These are phyloP conservation scores for Podaxis mareebaensis DNA, from an alignment of 768 basidiomycete genomes.

Conservation along the genomic window DNA sequence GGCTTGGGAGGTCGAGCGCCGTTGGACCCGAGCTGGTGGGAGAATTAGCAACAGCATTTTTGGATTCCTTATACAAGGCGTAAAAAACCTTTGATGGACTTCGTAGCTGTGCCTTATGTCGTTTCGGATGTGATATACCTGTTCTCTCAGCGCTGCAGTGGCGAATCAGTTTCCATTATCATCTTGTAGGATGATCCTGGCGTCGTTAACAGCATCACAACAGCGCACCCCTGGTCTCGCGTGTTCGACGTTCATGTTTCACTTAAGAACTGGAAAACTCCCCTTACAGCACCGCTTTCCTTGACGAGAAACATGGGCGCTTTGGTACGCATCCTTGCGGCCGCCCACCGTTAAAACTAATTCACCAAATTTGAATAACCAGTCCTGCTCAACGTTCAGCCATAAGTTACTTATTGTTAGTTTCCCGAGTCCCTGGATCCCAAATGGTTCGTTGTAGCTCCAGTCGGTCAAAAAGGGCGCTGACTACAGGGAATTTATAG, in stretches of 20 bases:
- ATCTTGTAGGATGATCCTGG: no score
- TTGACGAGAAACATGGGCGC: no score
- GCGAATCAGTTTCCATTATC: not conserved
- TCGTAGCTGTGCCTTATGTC: not conserved
- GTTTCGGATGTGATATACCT: not conserved
- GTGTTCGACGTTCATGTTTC: no score
- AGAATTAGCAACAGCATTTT: conserved; percentile 73
- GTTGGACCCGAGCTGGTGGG: conserved; percentile 82
- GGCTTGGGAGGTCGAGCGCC: conserved; percentile 79
- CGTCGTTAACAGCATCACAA: no score
- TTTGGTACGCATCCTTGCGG: no score
- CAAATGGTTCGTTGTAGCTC: not conserved
- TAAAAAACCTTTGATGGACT: conserved; percentile 27
- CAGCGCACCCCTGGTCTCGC: no score
- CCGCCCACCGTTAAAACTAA: no score
- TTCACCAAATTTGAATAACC: no score
- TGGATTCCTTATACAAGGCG: conserved; percentile 83
- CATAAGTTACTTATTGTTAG: not conserved
- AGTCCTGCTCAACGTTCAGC: no score
- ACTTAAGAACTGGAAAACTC: no score
- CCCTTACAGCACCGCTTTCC: no score
- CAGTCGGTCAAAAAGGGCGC: not conserved
- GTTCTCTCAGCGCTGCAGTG: not conserved
- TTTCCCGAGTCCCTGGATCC: not conserved
- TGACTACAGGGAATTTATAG: not conserved